phyloP scores from a whole-genome alignment of 1,139 yeast species.

The Candida frijolesensis region DNA sequence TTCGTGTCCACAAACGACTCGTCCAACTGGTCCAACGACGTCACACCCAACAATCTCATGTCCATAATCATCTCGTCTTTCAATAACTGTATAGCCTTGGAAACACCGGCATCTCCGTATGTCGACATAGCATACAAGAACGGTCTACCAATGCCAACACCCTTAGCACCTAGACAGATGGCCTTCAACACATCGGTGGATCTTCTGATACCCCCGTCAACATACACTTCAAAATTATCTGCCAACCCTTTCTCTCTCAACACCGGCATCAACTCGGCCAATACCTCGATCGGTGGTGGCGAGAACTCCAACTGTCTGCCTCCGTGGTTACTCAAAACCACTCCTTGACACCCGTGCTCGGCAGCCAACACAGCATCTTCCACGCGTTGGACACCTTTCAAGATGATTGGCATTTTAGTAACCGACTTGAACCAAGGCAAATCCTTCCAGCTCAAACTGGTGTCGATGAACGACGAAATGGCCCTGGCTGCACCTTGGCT shows the following conservation, averaged over 20 bases:
- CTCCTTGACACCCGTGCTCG: constrained; percentile 63
- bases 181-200: constrained; percentile 71
- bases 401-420: constrained; percentile 65
- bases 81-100: constrained; percentile 72
- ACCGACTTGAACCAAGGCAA: constrained; percentile 56
- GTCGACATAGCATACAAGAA: constrained; percentile 71
- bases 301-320: constrained; percentile 74
- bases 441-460: constrained; percentile 71
- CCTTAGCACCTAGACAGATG: constrained; percentile 67
- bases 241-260: constrained; percentile 47
- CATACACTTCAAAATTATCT: constrained; percentile 52
- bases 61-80: constrained; percentile 84
- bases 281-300: constrained; percentile 66
- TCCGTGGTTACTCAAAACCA: constrained; percentile 71
- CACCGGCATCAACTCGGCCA: constrained; percentile 63
- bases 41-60: constrained; percentile 85
- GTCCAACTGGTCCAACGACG: constrained; percentile 61
- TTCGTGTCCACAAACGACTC: constrained; percentile 42
- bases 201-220: constrained; percentile 73
- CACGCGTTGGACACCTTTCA: constrained; percentile 72
- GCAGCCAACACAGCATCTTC: constrained; percentile 70
- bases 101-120: constrained; percentile 79
- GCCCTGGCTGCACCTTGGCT: constrained; percentile 89
- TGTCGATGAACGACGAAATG: constrained; percentile 80
- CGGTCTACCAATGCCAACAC: constrained; percentile 76